A percentile compares a stretch with the other conserved stretches of the same genome.
Conservation (phyloP, 805 yeast genomes). For the Starmerella davenportii region DNA sequence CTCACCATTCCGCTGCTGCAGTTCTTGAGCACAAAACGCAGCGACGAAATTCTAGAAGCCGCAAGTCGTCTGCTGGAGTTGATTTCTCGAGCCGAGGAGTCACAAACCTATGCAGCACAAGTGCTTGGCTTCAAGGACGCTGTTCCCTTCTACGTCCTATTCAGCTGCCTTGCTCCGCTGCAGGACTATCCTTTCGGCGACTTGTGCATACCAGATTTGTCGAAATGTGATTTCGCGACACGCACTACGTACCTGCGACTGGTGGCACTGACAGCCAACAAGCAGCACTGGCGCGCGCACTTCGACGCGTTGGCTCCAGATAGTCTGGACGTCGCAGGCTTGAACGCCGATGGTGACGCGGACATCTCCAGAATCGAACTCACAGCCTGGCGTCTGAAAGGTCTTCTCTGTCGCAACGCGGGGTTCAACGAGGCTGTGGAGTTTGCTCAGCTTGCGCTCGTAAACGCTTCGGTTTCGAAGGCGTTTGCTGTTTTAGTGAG, state of each 20-base stretch:
- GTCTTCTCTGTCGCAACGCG: conserved; percentile 34
- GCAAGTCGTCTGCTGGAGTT: conserved; percentile 16
- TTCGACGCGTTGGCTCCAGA: background rate
- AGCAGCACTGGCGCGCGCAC: conserved; percentile 14
- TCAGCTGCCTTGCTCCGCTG: conserved; percentile 9
- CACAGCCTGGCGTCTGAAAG: conserved; percentile 55
- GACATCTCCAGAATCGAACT: conserved; percentile 29
- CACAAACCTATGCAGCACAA: conserved; percentile 7
- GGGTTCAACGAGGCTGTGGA: conserved; percentile 24
- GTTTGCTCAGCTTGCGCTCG: conserved; percentile 25
- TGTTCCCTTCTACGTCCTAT: conserved; percentile 6
- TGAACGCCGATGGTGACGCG: conserved; percentile 1
- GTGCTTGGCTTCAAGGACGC: conserved; percentile 1
- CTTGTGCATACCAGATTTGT: conserved; percentile 28
- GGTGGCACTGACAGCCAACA: conserved; percentile 39
- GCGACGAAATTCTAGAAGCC: conserved; percentile 7
- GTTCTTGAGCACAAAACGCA: background rate
- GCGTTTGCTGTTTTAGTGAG: conserved; percentile 47
- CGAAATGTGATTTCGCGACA: conserved; percentile 17
- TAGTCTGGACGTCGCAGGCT: background rate
- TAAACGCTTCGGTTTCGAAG: conserved; percentile 29
- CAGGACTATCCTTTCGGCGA: conserved; percentile 22
- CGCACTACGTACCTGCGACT: conserved; percentile 41
- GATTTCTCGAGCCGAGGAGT: conserved; percentile 14
- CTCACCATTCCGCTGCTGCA: conserved; percentile 2